Base-by-base conservation (phyloP, 1,284 basidiomycete genomes). In the Mrakiaceae sp. region DNA sequence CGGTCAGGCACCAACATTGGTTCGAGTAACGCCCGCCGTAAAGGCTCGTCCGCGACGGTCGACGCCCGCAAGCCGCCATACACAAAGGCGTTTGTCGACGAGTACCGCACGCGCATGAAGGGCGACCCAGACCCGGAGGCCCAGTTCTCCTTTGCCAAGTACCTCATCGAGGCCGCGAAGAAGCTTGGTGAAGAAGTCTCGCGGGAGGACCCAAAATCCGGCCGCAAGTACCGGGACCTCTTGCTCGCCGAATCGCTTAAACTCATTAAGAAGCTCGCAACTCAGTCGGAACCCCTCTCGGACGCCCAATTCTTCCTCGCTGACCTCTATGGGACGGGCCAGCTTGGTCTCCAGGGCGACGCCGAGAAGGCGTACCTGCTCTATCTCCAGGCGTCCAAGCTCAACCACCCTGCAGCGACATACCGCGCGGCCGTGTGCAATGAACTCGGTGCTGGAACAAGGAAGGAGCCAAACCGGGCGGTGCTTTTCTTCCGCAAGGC, bases 381-480 rank as follows among this genome's bases (percentile, higher is more conserved):
- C n/a, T 98, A 98, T 73, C 82, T 98, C 47, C 94, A 98, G 78
- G 95, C 95, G 4, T 89, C 89, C 50, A 98, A 98, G 78, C 90
- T 97, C 77, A 96, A 97, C 74, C 92, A 98, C 73, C 84, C 96
- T 0, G 85, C 92, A 0, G 94, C 93, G 39, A 93, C 89, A 44
- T 99, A 98, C 74, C 88, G 96, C 56, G 94, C 97, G 46, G 96
- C 94, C 3, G 95, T 98, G 4, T 99, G 96, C 77, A 98, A 98
- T 77, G 96, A 98, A 76, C 90, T 98, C 66, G 96, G 96, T n/a
- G 94, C 93, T 0, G 96, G 96, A n/a, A 98, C 96, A 2, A 82
- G 87, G 69, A 83, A 87, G 67, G 95, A 98, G 72, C 85, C 87
- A 2, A 81, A 86, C 44, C 84, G 94, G 48, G 95, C 95, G 3